Base-by-base conservation (phyloP, 2,329 filamentous ascomycete genomes). In the Apiospora kogelbergensis region DNA sequence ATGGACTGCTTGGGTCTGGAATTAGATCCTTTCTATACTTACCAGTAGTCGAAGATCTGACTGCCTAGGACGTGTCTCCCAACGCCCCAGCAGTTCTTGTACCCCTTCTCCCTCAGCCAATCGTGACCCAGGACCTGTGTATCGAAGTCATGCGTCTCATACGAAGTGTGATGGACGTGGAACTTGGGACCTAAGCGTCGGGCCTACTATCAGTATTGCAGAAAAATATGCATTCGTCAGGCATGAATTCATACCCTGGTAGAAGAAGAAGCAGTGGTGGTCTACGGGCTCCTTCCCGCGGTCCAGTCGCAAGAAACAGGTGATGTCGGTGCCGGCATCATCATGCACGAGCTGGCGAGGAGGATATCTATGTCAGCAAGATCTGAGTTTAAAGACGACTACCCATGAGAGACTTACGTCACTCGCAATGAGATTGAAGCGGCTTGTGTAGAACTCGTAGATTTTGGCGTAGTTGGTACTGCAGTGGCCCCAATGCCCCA, bases 11-110 rank as follows among this genome's bases (percentile, higher is more conserved):
- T 10, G 44, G 17, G 10, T 6, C 33, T 13, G 4, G 24, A 30
- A n/a, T 6, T 26, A 3, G 5, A 2, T 7, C 17, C 17, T n/a
- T 53, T 53, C n/a, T n/a, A n/a, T 20, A 46, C 67, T 60, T 81
- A 88, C 89, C 89, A 92, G 77, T 92, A 92, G 75, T 93, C 90
- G 73, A 93, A 93, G 66, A 93, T 88, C 79, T 93, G 91, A 71
- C 85, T 89, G 4, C 91, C 91, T 73, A 93, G 83, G 26, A 92
- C 85, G 80, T 93, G 91, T 67, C 91, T 80, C 0, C 91, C 91
- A 0, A 93, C 87, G 1, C 91, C 91, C 91, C 91, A 93, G 71
- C 89, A 89, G 73, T 84, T 86, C 74, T 84, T 84, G 76, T 91
- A 91, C 1, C 87, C 88, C 77, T 89, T 87, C 71, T 87, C 80